Percentiles rank a stretch among this genome's conserved stretches.
Conservation (phyloP, 1,284 basidiomycete genomes). For the Flammula alnicola region DNA sequence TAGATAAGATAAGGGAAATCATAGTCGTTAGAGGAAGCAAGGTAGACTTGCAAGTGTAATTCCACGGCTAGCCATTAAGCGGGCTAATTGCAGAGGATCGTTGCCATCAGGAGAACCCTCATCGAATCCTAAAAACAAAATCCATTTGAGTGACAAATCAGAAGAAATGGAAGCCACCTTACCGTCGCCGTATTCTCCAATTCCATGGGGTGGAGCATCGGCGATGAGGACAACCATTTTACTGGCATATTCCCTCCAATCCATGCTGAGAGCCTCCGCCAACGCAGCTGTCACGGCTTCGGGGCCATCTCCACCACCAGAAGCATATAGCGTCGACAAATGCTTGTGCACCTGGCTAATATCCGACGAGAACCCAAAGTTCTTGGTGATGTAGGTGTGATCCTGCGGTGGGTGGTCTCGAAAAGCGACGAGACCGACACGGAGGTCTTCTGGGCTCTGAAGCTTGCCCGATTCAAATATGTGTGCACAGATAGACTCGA, state of each 20-base stretch:
- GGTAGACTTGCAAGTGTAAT: conserved; percentile 77
- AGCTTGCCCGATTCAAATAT: conserved; percentile 96
- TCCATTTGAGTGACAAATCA: conserved; percentile 5
- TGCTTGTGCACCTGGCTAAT: conserved; percentile 88
- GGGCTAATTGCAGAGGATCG: conserved; percentile 88
- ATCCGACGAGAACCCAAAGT: conserved; percentile 93
- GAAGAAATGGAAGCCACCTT: conserved; percentile 28
- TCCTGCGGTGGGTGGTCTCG: conserved; percentile 96
- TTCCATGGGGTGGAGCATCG: conserved; percentile 97
- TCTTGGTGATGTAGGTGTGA: conserved; percentile 91
- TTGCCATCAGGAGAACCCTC: conserved; percentile 91
- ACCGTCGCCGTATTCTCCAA: conserved; percentile 94
- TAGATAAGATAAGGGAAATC: conserved; percentile 35
- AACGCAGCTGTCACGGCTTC: conserved; percentile 97
- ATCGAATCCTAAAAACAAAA: conserved; percentile 71
- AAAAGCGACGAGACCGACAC: conserved; percentile 90
- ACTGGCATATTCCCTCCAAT: conserved; percentile 89
- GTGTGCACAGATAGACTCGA: conserved; percentile 94
- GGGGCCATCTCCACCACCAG: conserved; percentile 96
- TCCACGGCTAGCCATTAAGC: conserved; percentile 88
- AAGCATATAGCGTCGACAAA: conserved; percentile 86
- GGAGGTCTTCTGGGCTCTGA: conserved; percentile 83
- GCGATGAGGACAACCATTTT: conserved; percentile 97
- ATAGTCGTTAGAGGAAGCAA: conserved; percentile 16
- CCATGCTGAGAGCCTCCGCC: conserved; percentile 84